Evolutionary conservation across 768 basidiomycete species (phyloP).

Genomic region (Phaffia australis): DNA sequence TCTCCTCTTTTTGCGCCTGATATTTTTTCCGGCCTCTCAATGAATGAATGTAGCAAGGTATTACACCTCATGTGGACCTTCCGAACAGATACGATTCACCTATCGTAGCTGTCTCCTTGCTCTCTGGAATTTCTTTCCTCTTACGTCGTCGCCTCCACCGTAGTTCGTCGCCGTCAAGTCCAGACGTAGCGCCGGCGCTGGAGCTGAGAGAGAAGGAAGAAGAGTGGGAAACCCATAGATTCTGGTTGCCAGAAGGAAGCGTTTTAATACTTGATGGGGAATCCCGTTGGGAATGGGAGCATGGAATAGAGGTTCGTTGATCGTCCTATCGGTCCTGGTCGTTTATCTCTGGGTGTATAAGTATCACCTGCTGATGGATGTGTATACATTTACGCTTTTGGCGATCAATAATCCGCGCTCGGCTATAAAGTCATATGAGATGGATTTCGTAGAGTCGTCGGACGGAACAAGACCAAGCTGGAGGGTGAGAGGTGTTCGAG

Average conservation of each 20-base stretch:
- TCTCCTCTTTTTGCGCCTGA: slow-evolving; percentile 57
- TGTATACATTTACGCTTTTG: neutral
- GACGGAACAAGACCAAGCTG: slow-evolving; percentile 24
- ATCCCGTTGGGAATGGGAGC: slow-evolving; percentile 76
- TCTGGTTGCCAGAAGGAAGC: slow-evolving; percentile 67
- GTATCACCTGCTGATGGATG: slow-evolving; percentile 10
- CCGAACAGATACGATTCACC: slow-evolving; percentile 74
- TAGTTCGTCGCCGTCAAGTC: neutral
- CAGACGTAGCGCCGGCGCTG: neutral
- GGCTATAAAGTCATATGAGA: slow-evolving; percentile 39
- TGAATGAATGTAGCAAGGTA: slow-evolving; percentile 48
- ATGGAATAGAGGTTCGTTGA: slow-evolving; percentile 60
- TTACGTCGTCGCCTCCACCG: slow-evolving; percentile 7
- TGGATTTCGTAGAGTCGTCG: slow-evolving; percentile 37
- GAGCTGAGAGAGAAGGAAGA: slow-evolving; percentile 12
- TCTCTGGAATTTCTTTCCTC: slow-evolving; percentile 52
- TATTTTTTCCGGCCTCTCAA: slow-evolving; percentile 48
- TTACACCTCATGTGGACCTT: slow-evolving; percentile 77
- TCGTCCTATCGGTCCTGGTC: slow-evolving; percentile 47
- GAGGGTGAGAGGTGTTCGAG: slow-evolving; percentile 32
- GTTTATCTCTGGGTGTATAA: slow-evolving; percentile 26
- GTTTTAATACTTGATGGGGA: slow-evolving; percentile 66
- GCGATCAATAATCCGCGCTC: slow-evolving; percentile 39
- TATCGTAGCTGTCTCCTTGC: slow-evolving; percentile 75
- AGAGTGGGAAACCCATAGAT: slow-evolving; percentile 36